phyloP scores from a whole-genome alignment of 768 basidiomycete genomes.

The Amanita fuliginea region DNA sequence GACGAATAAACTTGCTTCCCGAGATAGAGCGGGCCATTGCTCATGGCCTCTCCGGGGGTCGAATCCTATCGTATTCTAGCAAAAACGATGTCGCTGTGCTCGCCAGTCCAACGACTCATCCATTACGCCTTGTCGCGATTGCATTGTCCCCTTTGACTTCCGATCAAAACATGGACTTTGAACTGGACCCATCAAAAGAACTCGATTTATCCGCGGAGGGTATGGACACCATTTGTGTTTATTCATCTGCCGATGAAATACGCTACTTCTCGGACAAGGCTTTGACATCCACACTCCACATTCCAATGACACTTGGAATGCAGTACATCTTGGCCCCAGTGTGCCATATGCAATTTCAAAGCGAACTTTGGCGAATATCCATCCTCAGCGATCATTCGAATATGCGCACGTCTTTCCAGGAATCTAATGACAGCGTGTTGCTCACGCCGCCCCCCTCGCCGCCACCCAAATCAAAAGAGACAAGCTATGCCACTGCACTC shows the following conservation, averaged over 20 bases:
- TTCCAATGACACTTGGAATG: not conserved
- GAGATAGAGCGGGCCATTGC: not conserved
- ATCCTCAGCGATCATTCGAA: slow-evolving; percentile 20
- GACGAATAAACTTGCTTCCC: not conserved
- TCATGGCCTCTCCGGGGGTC: not conserved
- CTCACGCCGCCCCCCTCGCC: slow-evolving; percentile 30
- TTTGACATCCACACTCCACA: not conserved
- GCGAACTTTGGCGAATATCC: slow-evolving; percentile 19
- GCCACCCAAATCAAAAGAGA: slow-evolving; percentile 7
- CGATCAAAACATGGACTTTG: not conserved
- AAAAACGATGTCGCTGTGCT: not conserved
- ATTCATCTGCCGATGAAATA: not conserved
- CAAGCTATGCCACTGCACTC: not conserved
- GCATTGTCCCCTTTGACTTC: not conserved
- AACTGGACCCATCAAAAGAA: not conserved
- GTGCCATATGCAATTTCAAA: not conserved
- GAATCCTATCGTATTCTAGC: not conserved
- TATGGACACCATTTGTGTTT: not conserved
- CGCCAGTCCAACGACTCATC: not conserved
- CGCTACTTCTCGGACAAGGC: not conserved
- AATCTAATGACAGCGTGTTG: slow-evolving; percentile 11
- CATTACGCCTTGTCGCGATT: not conserved
- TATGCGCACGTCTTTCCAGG: slow-evolving; percentile 7
- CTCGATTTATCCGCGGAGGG: not conserved
- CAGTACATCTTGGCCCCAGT: slow-evolving; percentile 4